Percentiles rank a stretch among this genome's conserved stretches.
Evolutionary conservation across 2,329 filamentous ascomycete species (phyloP).

Genomic region (Pestalotiopsis sp.): DNA sequence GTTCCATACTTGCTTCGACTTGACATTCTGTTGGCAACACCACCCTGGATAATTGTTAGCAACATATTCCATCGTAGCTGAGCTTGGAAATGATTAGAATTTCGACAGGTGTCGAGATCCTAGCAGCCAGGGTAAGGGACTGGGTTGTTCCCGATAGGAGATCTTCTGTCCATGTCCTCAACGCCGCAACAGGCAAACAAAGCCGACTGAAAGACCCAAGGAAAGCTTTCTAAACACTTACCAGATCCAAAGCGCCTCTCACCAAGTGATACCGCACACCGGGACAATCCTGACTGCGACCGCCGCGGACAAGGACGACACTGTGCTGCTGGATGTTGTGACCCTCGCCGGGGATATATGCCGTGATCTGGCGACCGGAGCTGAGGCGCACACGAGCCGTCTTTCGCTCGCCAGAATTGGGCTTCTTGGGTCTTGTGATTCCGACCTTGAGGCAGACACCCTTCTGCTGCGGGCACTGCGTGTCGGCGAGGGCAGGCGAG

Average conservation of each 20-base stretch:
- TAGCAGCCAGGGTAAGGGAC: background rate
- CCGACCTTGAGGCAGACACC: conserved; percentile 95
- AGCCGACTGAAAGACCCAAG: background rate
- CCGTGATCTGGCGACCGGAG: conserved; percentile 83
- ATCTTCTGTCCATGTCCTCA: background rate
- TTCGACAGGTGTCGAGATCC: background rate
- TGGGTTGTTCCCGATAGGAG: background rate
- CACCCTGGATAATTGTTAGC: conserved; percentile 63
- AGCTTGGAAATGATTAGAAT: background rate
- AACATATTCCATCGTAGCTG: background rate
- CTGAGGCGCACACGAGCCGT: conserved; percentile 89
- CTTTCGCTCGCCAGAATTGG: conserved; percentile 96
- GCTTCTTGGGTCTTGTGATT: conserved; percentile 95
- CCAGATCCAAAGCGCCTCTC: conserved; percentile 88
- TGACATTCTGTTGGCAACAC: conserved; percentile 81
- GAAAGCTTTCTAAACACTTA: conserved; percentile 46
- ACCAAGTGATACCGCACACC: conserved; percentile 97
- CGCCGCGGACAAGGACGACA: conserved; percentile 93
- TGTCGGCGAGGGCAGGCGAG: conserved; percentile 78
- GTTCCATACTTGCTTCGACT: conserved; percentile 96
- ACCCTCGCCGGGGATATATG: conserved; percentile 95
- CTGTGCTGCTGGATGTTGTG: conserved; percentile 99
- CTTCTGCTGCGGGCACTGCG: conserved; percentile 80
- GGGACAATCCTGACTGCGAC: conserved; percentile 93
- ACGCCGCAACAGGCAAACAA: conserved; percentile 3